Percentiles rank a stretch among this genome's conserved stretches.
Evolutionary conservation across 1,284 basidiomycete species (phyloP).

Genomic region (Microbotryum saponariae): DNA sequence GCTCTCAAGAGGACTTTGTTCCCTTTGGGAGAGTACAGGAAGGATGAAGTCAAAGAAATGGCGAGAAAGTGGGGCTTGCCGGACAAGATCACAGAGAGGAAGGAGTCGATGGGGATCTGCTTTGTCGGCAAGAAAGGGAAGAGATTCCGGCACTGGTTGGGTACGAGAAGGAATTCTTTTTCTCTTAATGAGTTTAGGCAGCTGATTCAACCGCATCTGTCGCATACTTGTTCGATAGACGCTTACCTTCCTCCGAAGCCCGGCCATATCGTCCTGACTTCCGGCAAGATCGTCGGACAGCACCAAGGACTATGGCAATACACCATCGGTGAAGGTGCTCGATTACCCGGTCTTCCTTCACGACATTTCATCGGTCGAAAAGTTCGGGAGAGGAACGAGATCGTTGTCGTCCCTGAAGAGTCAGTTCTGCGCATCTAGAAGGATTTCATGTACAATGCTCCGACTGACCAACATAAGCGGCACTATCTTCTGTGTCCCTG

Average conservation of each 20-base stretch:
- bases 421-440: constrained; percentile 43
- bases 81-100: constrained; percentile 61
- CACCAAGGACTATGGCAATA: constrained; percentile 80
- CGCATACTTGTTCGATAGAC: constrained; percentile 45
- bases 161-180: neutral
- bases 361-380: constrained; percentile 73
- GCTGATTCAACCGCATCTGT: too few species aligned
- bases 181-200: neutral
- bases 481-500: neutral
- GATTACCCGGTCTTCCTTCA: constrained; percentile 55
- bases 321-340: constrained; percentile 75
- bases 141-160: constrained; percentile 55
- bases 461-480: too few species aligned
- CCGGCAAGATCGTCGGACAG: constrained; percentile 52
- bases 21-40: constrained; percentile 61
- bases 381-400: constrained; percentile 52
- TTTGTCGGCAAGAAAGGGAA: constrained; percentile 72
- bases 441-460: neutral
- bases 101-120: constrained; percentile 94
- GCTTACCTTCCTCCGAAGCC: constrained; percentile 65
- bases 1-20: constrained; percentile 65
- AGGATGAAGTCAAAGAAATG: constrained; percentile 67
- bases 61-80: constrained; percentile 56
- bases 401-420: constrained; percentile 69
- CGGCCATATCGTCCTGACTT: constrained; percentile 59